Percentiles rank a stretch among this genome's conserved stretches.
Conservation (phyloP, 768 basidiomycete genomes). For the Termitomyces sp. region DNA sequence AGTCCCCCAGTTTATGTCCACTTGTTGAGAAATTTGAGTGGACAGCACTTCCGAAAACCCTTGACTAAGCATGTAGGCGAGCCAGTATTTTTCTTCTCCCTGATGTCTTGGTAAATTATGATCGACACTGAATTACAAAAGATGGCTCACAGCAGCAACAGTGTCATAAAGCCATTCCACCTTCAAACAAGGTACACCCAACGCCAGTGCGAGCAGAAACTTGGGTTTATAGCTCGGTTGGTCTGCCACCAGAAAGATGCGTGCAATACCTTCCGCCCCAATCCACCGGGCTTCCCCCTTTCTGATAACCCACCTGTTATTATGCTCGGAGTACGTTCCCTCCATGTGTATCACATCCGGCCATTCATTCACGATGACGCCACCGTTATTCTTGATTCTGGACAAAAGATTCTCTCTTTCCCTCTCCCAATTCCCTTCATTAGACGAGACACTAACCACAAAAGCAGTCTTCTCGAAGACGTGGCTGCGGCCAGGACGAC, state of each 20-base stretch:
- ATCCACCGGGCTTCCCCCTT: conserved; percentile 45
- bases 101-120: conserved; percentile 12
- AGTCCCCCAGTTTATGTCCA: conserved; percentile 47
- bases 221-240: conserved; percentile 70
- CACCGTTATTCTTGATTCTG: conserved; percentile 49
- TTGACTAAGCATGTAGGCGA: conserved; percentile 51
- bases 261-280: conserved; percentile 39
- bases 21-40: conserved; percentile 40
- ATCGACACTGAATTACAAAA: not conserved
- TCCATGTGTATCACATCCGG: conserved; percentile 51
- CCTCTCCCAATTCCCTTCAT: conserved; percentile 31
- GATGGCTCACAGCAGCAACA: conserved; percentile 26
- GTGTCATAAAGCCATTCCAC: conserved; percentile 50
- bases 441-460: conserved; percentile 59
- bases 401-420: conserved; percentile 40
- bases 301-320: conserved; percentile 51
- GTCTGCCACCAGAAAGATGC: conserved; percentile 68
- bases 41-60: conserved; percentile 45
- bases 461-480: conserved; percentile 51
- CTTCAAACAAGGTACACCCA: conserved; percentile 82
- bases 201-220: conserved; percentile 75
- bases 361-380: conserved; percentile 63
- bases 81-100: conserved; percentile 55
- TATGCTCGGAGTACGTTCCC: conserved; percentile 38
- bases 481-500: conserved; percentile 27